These are phyloP conservation scores for Pulveroboletus sp. DNA, from an alignment of 768 basidiomycete species.

Conservation along the genomic window DNA sequence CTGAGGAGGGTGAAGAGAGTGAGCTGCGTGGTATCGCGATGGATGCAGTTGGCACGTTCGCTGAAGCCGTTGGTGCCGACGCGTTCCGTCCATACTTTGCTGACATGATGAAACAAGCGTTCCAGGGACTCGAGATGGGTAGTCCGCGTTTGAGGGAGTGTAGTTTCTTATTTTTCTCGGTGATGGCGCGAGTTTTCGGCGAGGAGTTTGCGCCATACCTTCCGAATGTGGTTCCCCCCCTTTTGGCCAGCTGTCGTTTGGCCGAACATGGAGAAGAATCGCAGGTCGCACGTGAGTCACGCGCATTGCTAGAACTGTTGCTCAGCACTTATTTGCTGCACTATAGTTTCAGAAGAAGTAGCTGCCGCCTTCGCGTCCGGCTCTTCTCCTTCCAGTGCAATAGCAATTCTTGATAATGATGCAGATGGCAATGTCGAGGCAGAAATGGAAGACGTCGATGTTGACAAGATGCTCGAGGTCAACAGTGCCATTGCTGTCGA, in stretches of 20 bases:
- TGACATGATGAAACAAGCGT: slow-evolving; percentile 94
- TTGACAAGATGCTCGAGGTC: slow-evolving; percentile 86
- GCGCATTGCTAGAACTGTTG: neutral
- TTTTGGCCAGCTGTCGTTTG: slow-evolving; percentile 80
- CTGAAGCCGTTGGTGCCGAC: slow-evolving; percentile 93
- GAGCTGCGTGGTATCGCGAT: slow-evolving; percentile 96
- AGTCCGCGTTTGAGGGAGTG: slow-evolving; percentile 88
- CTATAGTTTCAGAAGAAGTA: slow-evolving; percentile 46
- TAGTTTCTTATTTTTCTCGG: slow-evolving; percentile 96
- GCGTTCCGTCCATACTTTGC: slow-evolving; percentile 92
- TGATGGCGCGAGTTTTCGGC: slow-evolving; percentile 95
- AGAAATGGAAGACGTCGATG: slow-evolving; percentile 73
- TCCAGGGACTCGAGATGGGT: slow-evolving; percentile 83
- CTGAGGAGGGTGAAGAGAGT: slow-evolving; percentile 84
- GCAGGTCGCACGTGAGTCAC: slow-evolving; percentile 38
- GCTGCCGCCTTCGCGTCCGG: slow-evolving; percentile 69
- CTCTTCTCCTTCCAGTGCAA: slow-evolving; percentile 65
- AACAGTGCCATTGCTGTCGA: slow-evolving; percentile 97
- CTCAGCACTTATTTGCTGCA: slow-evolving; percentile 2
- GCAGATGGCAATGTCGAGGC: slow-evolving; percentile 51
- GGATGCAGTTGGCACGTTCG: slow-evolving; percentile 98
- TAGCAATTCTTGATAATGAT: slow-evolving; percentile 53
- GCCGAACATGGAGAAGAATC: slow-evolving; percentile 67
- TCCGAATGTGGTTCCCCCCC: slow-evolving; percentile 77
- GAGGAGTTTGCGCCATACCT: slow-evolving; percentile 91